Conservation (phyloP, 768 basidiomycete species). For the Tricholoma sp. region DNA sequence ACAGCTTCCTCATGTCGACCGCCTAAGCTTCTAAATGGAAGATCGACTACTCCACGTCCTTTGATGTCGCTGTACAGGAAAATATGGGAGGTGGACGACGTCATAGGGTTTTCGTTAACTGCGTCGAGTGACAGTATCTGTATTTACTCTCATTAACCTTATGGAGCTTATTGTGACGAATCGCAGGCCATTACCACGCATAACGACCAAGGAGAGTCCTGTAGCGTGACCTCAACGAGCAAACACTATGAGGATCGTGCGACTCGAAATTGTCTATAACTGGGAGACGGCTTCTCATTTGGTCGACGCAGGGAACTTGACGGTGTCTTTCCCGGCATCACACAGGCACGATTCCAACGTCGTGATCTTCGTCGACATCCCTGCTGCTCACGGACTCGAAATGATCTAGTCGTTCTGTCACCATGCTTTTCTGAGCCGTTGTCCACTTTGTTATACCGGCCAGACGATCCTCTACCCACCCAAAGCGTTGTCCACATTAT, state of each 20-base stretch:
- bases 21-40: not conserved
- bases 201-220: constrained; percentile 16
- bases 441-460: constrained; percentile 14
- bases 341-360: constrained; percentile 22
- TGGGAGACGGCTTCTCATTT: constrained; percentile 19
- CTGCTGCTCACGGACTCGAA: constrained; percentile 18
- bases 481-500: not conserved
- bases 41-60: constrained; percentile 15
- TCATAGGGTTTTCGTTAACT: constrained; percentile 23
- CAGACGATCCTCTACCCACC: not conserved
- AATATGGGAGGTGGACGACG: constrained; percentile 15
- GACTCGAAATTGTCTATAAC: constrained; percentile 21
- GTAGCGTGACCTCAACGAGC: constrained; percentile 26
- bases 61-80: constrained; percentile 13
- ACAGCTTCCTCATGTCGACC: constrained; percentile 2
- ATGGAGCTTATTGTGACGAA: not conserved
- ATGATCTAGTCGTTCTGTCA: constrained; percentile 23
- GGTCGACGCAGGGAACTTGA: not conserved
- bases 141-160: not conserved
- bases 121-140: constrained; percentile 23
- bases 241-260: not conserved
- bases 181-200: constrained; percentile 18
- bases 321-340: constrained; percentile 3
- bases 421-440: constrained; percentile 19
- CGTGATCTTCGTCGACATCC: constrained; percentile 12